Evolutionary conservation across 2,329 filamentous ascomycete genomes (phyloP), one percentile per base, ranked within the genome.

Genomic region (Nemania diffusa): DNA sequence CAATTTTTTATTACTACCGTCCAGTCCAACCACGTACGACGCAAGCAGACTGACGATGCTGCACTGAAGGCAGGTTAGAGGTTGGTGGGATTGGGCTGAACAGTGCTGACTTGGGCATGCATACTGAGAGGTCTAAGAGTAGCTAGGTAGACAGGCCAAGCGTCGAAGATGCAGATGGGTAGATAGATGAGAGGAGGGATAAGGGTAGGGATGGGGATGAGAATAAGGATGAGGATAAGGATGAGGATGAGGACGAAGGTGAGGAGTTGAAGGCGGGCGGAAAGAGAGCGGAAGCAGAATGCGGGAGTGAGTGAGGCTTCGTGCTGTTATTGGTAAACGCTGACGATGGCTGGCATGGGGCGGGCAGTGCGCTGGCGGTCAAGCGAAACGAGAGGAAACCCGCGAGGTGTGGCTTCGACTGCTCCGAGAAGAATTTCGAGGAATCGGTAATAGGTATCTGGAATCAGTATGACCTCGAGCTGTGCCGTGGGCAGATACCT

Each of bases 301-400:
- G 63, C 61, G 56, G 60, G 68, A 50, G 70, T 65, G 71, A 74
- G 70, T 74, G 74, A 74, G 74, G 69, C 64, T 71, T 70, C 70
- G 61, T 37, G 58, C 46, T 69, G 59, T 57, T 58, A 69, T 67
- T 67, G 67, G 69, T 51, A 62, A 71, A 67, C 52, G 46, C 58
- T 27, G 64, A 60, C 67, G 63, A 71, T 70, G 57, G 60, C 46
- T 59, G 62, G 62, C 62, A 68, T 65, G 69, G 67, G 69, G 65
- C 52, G 59, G 57, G 59, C 48, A 37, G 61, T 71, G 69, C 60
- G 69, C 64, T 70, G 69, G 68, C 70, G 58, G 60, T 67, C 63
- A 61, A 61, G 62, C 61, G 42, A 62, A 26, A 42, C 50, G 22
- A 48, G 44, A 48, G 20, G 44, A 9, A 15, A 57, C 44, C 34